Evolutionary conservation across 2,329 filamentous ascomycete species (phyloP), one percentile per base, ranked within the genome.

Genomic region (Fusarium mundagurra): DNA sequence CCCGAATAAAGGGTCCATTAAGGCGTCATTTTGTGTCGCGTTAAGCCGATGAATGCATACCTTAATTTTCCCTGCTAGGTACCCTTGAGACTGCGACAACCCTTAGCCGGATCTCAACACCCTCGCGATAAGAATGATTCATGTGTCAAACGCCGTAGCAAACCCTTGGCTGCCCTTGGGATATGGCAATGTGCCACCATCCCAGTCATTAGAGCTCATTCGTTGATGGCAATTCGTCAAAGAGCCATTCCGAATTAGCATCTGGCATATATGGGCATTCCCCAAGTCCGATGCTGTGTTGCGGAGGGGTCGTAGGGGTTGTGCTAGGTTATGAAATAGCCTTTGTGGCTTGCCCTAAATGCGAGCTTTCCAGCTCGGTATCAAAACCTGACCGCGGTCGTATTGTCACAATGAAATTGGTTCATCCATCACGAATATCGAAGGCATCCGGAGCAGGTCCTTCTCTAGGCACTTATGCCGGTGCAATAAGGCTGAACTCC

Each of bases 221-320:
- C 44, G 47, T 51, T 44, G 34, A 78, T 77, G 76, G 72, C 54
- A 73, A 70, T 78, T 62, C n/a, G 33, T 51, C 48, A 70, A 72
- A 77, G 54, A 44, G n/a, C 76, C 74, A 77, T 77, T 45, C 39
- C 29, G n/a, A 66, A 76, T 71, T 78, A 33, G 76, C 76, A 74
- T 78, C 57, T 65, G 64, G 45, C 44, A 48, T 47, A 29, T 43
- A 76, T 73, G 71, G 70, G 68, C n/a, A 72, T 75, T 73, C 54
- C 24, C 41, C 50, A 74, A 77, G 55, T 29, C 63, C 63, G 63
- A 77, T 78, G 24, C 48, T 65, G 51, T 48, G 54, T 47, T 64
- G 59, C 45, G 60, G n/a, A 41, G 50, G 24, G 43, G 36, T 36
- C 16, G 27, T 57, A 45, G 47, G 67, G 48, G 39, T 60, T 57